phyloP scores from a whole-genome alignment of 305 asterid species.

The Fraxinus xanthoxyloides region DNA sequence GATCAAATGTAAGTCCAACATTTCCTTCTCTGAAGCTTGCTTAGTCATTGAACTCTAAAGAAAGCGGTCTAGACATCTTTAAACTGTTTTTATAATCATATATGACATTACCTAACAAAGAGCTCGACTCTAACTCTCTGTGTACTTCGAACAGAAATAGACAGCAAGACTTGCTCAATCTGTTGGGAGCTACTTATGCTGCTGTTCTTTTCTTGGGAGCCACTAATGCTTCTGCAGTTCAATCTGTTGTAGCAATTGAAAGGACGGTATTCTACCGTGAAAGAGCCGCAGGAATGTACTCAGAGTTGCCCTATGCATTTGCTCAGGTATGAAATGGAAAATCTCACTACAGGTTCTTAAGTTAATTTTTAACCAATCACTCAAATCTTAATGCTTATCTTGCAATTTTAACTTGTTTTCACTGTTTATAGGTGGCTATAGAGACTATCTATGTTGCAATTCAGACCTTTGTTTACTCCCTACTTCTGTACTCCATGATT shows the following conservation, averaged over 20 bases:
- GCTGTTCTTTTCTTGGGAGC: conserved; percentile 82
- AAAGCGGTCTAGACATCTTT: background rate
- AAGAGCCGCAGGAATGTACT: conserved; percentile 88
- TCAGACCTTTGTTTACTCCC: conserved; percentile 56
- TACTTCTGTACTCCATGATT: conserved; percentile 78
- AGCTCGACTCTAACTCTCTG: background rate
- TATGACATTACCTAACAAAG: background rate
- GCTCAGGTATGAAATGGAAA: conserved; percentile 58
- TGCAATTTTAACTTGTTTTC: background rate
- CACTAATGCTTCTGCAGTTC: conserved; percentile 68
- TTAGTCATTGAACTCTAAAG: background rate
- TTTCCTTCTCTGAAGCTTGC: background rate
- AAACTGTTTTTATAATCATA: background rate
- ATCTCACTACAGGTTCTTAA: background rate
- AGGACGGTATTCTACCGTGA: conserved; percentile 86
- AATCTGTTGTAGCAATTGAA: conserved; percentile 65
- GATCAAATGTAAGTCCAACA: conserved; percentile 46
- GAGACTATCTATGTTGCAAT: conserved; percentile 73
- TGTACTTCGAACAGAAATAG: conserved; percentile 34
- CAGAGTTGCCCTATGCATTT: conserved; percentile 78
- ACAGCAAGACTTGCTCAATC: conserved; percentile 70
- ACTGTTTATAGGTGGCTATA: conserved; percentile 53
- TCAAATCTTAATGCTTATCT: background rate
- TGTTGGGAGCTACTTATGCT: conserved; percentile 77
- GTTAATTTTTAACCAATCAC: background rate